phyloP scores from a whole-genome alignment of 352 stramenopile species.

The Blastocystis hominis region DNA sequence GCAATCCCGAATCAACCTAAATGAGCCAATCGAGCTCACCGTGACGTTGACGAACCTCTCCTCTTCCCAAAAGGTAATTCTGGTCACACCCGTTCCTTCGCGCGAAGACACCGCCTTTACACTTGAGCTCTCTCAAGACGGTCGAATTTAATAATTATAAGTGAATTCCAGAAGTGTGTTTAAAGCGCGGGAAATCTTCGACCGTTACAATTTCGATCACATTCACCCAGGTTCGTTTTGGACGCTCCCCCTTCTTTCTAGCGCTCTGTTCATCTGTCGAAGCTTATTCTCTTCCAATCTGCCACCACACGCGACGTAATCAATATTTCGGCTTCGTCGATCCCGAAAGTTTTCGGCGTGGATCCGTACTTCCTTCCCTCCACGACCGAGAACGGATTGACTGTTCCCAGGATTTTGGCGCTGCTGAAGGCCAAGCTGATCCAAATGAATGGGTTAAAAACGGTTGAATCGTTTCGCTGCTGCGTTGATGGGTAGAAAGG shows the following conservation, averaged over 20 bases:
- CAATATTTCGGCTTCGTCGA: conserved; percentile 2
- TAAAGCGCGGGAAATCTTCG: not conserved
- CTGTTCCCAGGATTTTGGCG: not conserved
- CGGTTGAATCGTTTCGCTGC: not conserved
- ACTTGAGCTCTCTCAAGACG: not conserved
- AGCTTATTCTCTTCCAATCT: conserved; percentile 26
- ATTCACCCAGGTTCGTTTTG: not conserved
- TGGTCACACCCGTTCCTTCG: not conserved
- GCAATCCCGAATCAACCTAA: not conserved
- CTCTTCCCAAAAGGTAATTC: not conserved
- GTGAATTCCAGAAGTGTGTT: not conserved
- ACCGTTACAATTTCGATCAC: not conserved
- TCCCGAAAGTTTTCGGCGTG: conserved; percentile 37
- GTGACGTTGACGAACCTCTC: conserved; percentile 17
- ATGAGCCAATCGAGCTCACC: not conserved
- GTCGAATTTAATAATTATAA: not conserved
- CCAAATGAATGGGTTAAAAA: not conserved
- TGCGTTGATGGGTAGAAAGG: not conserved
- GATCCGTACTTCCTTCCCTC: conserved; percentile 6
- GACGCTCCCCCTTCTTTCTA: not conserved
- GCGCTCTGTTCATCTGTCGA: conserved; percentile 30
- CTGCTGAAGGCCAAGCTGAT: conserved; percentile 16
- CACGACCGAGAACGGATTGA: not conserved
- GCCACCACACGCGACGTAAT: not conserved
- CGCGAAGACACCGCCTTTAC: not conserved